Evolutionary conservation across 2,329 filamentous ascomycete genomes (phyloP).

Genomic region (Fusarium circinatum): DNA sequence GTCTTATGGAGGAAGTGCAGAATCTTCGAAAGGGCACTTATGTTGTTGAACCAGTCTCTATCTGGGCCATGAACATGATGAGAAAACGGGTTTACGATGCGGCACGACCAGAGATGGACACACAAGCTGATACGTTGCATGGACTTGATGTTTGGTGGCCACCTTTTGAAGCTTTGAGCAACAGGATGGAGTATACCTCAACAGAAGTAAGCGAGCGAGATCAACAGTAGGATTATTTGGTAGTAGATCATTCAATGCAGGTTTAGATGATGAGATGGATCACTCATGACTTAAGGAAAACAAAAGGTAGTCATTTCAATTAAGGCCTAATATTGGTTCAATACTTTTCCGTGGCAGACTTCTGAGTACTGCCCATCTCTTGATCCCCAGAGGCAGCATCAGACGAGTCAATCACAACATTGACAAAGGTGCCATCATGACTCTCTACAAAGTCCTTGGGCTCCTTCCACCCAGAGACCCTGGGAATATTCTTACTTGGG

Average conservation of each 20-base stretch:
- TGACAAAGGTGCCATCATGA: neutral
- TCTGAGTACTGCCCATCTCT: neutral
- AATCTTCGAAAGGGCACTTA: neutral
- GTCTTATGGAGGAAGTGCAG: neutral
- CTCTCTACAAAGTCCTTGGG: neutral
- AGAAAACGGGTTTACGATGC: neutral
- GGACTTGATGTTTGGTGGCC: neutral
- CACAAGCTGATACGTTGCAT: rapidly evolving
- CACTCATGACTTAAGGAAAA: rapidly evolving
- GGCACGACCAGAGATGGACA: neutral
- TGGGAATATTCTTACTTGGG: neutral
- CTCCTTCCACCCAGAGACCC: neutral
- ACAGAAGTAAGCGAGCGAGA: neutral
- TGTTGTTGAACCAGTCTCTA: neutral
- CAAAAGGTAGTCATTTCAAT: rapidly evolving
- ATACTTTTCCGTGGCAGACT: neutral
- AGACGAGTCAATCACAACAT: neutral
- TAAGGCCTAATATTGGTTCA: rapidly evolving
- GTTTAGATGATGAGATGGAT: too few species aligned
- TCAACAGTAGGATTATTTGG: neutral
- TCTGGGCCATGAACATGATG: neutral
- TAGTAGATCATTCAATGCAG: rapidly evolving
- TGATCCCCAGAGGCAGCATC: neutral
- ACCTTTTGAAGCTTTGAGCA: neutral
- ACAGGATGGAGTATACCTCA: neutral